A percentile compares a stretch with the other conserved stretches of the same genome.
Conservation (phyloP, 495 filamentous ascomycete genomes). For the Lophiostoma macrostomum region DNA sequence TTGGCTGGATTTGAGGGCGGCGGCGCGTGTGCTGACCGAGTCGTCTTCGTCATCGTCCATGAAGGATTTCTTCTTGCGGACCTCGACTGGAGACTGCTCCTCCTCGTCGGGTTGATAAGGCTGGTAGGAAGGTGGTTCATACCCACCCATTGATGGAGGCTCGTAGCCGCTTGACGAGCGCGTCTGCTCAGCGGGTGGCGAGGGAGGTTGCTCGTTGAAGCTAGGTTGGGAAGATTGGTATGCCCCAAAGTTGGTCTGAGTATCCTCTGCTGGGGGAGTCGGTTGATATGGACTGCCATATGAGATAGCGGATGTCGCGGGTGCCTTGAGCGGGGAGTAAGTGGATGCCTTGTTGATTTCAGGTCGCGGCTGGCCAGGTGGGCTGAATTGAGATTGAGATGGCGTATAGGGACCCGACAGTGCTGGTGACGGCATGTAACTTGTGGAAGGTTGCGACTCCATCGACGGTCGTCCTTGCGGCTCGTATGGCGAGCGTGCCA, state of each 20-base stretch:
- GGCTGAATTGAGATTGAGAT: constrained; percentile 22
- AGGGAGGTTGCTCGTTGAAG: constrained; percentile 47
- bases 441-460: constrained; percentile 25
- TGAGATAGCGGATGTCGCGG: neutral
- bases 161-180: constrained; percentile 40
- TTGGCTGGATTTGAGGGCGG: constrained; percentile 45
- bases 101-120: constrained; percentile 48
- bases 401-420: constrained; percentile 25
- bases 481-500: constrained; percentile 13
- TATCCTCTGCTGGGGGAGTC: constrained; percentile 25
- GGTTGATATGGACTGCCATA: constrained; percentile 32
- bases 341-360: constrained; percentile 11
- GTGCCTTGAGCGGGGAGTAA: constrained; percentile 11
- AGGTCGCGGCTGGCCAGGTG: constrained; percentile 7
- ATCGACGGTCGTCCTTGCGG: constrained; percentile 26
- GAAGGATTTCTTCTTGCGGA: constrained; percentile 70
- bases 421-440: constrained; percentile 19
- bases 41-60: constrained; percentile 75
- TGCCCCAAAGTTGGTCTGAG: constrained; percentile 7
- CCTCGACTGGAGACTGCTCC: constrained; percentile 10
- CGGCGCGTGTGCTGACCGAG: constrained; percentile 51
- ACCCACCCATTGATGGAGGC: constrained; percentile 44
- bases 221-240: constrained; percentile 33
- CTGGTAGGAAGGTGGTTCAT: constrained; percentile 38
- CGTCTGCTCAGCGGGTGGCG: constrained; percentile 36